Conservation (phyloP, 129 eudicot genomes). For the Pulicaria dysenterica region DNA sequence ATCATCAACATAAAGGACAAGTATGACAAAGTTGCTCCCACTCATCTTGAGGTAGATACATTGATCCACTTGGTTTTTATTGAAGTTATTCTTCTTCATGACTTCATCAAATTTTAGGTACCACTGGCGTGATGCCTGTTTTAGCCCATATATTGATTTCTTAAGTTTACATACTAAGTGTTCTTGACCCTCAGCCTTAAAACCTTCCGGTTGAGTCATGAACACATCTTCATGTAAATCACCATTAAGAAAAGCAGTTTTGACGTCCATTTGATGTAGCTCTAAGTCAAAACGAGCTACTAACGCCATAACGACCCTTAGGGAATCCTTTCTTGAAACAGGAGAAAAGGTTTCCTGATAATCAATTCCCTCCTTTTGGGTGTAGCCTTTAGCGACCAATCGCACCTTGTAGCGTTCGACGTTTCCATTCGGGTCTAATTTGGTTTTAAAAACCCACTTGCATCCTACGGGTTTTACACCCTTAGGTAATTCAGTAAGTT, state of each 20-base stretch:
- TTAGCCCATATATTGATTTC: not conserved
- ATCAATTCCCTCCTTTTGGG: not conserved
- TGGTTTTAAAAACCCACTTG: constrained; percentile 4
- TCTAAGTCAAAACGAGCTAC: not conserved
- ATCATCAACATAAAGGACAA: not conserved
- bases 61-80: not conserved
- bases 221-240: not conserved
- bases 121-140: not conserved
- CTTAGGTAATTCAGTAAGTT: not conserved
- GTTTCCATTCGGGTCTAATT: not conserved
- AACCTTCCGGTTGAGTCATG: not conserved
- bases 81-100: not conserved
- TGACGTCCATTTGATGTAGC: not conserved
- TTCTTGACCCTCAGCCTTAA: not conserved
- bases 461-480: not conserved
- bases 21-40: not conserved
- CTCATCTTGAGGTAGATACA: not conserved
- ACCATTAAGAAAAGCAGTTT: not conserved
- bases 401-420: not conserved
- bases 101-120: not conserved
- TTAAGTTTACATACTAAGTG: not conserved
- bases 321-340: not conserved
- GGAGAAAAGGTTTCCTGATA: not conserved
- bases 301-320: not conserved
- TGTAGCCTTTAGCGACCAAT: not conserved